phyloP scores from a whole-genome alignment of 1,139 yeast species.

The Yamadazyma atlantica region DNA sequence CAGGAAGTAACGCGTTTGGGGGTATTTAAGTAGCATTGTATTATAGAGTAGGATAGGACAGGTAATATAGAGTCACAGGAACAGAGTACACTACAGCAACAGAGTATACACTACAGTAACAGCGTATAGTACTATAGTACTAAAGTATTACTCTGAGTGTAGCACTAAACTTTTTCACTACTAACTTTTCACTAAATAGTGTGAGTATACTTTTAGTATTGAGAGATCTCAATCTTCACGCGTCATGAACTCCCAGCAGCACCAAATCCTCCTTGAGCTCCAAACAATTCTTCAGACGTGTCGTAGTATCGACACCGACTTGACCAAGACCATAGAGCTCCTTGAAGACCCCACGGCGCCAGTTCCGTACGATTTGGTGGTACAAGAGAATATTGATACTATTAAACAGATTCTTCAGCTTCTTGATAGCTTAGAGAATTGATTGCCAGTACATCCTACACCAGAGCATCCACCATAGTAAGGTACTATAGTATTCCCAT shows the following conservation, averaged over 20 bases:
- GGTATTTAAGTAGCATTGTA: slow-evolving; percentile 14
- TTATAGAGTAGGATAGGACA: neutral
- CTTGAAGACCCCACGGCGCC: slow-evolving; percentile 11
- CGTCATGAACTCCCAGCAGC: slow-evolving; percentile 16
- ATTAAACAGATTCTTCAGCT: slow-evolving; percentile 9
- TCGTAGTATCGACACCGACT: slow-evolving; percentile 28
- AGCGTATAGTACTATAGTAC: no score
- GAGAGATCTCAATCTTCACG: neutral
- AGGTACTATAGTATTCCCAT: no score
- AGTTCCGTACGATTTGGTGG: slow-evolving; percentile 10
- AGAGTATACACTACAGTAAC: no score
- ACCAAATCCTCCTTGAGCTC: slow-evolving; percentile 29
- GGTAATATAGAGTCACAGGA: neutral
- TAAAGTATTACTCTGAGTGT: no score
- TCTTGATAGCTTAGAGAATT: slow-evolving; percentile 4
- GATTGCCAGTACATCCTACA: neutral
- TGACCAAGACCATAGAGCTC: slow-evolving; percentile 25
- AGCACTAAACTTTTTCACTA: no score
- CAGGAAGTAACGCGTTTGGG: slow-evolving; percentile 41
- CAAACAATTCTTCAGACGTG: slow-evolving; percentile 33
- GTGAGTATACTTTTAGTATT: no score
- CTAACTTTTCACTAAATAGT: no score
- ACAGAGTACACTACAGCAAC: neutral
- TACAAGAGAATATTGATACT: slow-evolving; percentile 9
- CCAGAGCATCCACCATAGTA: no score